Evolutionary conservation across 2,329 filamentous ascomycete genomes (phyloP).

Genomic region (Aspergillus intermedius): DNA sequence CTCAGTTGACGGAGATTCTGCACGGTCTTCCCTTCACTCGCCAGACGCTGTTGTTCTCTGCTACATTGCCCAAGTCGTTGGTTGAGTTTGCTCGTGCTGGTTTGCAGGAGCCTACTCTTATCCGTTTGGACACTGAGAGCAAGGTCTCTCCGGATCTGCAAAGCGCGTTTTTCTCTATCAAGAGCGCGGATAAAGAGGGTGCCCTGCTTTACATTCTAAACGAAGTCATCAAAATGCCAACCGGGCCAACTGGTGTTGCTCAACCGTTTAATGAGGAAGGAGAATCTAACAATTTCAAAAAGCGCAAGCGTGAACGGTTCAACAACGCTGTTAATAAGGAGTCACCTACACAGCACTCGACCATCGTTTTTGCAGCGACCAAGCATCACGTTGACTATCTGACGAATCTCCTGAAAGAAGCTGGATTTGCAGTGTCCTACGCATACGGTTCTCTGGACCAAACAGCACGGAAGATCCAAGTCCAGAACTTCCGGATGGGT

Average conservation of each 20-base stretch:
- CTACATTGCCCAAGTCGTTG: conserved; percentile 84
- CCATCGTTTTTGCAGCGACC: conserved; percentile 88
- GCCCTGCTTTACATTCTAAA: conserved; percentile 82
- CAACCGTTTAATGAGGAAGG: conserved; percentile 42
- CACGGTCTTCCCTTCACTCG: conserved; percentile 75
- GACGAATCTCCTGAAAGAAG: conserved; percentile 66
- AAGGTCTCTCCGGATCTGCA: conserved; percentile 96
- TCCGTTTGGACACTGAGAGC: conserved; percentile 86
- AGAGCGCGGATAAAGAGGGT: conserved; percentile 88
- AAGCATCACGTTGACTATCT: conserved; percentile 98
- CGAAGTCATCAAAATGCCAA: conserved; percentile 87
- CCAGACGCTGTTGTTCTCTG: conserved; percentile 91
- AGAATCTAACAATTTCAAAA: conserved; percentile 38
- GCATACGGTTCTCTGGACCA: conserved; percentile 94
- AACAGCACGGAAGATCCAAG: conserved; percentile 83
- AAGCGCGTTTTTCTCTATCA: conserved; percentile 89
- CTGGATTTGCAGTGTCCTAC: conserved; percentile 85
- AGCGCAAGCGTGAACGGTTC: conserved; percentile 45
- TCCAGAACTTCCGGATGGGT: conserved; percentile 80
- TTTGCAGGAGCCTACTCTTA: conserved; percentile 81
- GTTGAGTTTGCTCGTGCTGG: conserved; percentile 95
- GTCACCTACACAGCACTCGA: conserved; percentile 81
- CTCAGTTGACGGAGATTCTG: conserved; percentile 87
- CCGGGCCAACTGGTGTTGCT: conserved; percentile 53
- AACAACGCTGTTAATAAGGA: conserved; percentile 51